phyloP scores from a whole-genome alignment of 2,329 filamentous ascomycete genomes.

The Colletotrichum gloeosporioides region DNA sequence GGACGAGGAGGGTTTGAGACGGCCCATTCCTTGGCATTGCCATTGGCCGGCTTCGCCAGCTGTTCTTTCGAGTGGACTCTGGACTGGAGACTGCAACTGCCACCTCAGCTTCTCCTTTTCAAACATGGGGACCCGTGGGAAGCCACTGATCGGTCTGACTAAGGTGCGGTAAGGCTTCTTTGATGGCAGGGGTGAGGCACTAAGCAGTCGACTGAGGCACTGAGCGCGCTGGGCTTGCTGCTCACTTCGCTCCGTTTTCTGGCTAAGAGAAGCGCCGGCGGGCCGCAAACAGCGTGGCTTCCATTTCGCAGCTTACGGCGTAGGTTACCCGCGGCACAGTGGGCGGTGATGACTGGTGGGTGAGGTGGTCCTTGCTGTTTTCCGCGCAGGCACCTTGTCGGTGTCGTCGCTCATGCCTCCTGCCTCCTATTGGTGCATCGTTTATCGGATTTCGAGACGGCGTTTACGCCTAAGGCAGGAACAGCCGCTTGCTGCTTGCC shows the following conservation, averaged over 20 bases:
- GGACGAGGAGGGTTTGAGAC: conserved; percentile 9
- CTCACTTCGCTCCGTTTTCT: conserved; percentile 8
- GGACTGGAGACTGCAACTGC: not conserved
- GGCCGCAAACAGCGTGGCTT: conserved; percentile 10
- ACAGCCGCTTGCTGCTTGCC: not conserved
- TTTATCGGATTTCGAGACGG: not conserved
- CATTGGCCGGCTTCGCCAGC: not conserved
- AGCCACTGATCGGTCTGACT: conserved; percentile 11
- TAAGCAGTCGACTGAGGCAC: conserved; percentile 64
- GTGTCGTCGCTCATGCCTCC: not conserved
- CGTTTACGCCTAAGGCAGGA: not conserved
- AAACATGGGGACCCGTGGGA: conserved; percentile 10
- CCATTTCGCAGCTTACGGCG: not conserved
- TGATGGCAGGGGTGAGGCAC: conserved; percentile 27
- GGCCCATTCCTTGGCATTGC: not conserved
- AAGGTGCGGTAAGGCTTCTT: not conserved
- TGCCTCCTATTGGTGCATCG: not conserved
- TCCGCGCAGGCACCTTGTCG: not conserved
- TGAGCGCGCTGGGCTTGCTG: not conserved
- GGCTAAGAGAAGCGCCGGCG: conserved; percentile 15
- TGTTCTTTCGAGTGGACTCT: not conserved
- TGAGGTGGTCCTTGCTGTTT: not conserved
- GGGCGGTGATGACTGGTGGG: not conserved
- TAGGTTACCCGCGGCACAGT: not conserved
- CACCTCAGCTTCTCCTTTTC: conserved; percentile 16